phyloP scores from a whole-genome alignment of 2,329 filamentous ascomycete species.

The Venturia nashicola region DNA sequence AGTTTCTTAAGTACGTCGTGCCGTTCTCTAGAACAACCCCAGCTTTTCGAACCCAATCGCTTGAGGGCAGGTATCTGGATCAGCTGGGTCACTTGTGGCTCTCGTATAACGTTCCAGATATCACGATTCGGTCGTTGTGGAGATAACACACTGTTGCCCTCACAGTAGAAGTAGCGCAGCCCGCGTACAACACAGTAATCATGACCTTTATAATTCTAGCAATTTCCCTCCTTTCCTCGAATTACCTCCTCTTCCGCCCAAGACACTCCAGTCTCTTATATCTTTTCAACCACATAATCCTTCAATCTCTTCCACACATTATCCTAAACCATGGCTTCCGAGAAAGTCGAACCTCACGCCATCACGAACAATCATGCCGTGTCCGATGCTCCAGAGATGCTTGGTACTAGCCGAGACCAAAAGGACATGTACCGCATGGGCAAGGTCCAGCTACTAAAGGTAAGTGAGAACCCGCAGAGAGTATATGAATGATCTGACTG shows the following conservation, averaged over 20 bases:
- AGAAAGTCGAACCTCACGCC: neutral
- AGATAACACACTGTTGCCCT: neutral
- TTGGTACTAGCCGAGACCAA: constrained; percentile 5
- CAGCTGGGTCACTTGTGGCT: neutral
- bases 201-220: too few species aligned
- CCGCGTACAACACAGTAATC: too few species aligned
- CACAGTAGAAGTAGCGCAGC: too few species aligned
- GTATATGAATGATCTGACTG: neutral
- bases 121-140: too few species aligned
- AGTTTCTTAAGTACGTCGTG: neutral
- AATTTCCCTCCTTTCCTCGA: neutral
- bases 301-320: neutral
- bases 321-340: neutral
- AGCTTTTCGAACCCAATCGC: neutral
- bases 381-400: constrained; percentile 4
- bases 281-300: too few species aligned
- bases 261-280: too few species aligned
- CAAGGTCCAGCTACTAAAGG: constrained; percentile 11
- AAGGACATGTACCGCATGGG: constrained; percentile 12
- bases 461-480: neutral
- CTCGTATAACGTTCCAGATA: neutral
- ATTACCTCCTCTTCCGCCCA: neutral
- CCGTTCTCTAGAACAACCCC: neutral
- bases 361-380: neutral
- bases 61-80: neutral